These are phyloP conservation scores for Alternaria ventricosa DNA, from an alignment of 2,329 filamentous ascomycete species.

Conservation along the genomic window DNA sequence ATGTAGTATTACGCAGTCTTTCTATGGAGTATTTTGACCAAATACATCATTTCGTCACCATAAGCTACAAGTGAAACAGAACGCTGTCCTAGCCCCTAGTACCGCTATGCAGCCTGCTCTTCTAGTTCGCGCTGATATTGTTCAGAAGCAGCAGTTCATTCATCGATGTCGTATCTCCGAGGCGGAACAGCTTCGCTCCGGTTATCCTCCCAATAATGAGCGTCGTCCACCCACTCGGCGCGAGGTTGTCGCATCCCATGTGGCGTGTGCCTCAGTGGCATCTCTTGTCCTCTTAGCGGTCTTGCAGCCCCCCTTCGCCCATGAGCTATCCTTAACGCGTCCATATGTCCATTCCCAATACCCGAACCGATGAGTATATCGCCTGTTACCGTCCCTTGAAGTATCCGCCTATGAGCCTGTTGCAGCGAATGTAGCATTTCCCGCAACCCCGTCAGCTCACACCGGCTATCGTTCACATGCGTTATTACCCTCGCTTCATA, in stretches of 20 bases:
- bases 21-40: neutral
- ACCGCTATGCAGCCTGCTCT: neutral
- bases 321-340: accelerated
- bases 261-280: neutral
- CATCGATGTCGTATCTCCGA: neutral
- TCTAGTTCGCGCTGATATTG: neutral
- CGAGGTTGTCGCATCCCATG: neutral
- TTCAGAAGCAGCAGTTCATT: neutral
- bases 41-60: neutral
- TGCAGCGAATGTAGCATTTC: neutral
- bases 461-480: neutral
- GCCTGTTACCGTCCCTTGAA: neutral
- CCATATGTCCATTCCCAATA: neutral
- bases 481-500: neutral
- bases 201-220: neutral
- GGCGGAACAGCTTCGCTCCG: neutral
- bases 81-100: neutral
- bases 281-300: neutral
- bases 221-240: neutral
- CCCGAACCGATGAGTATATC: neutral
- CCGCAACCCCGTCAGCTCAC: neutral
- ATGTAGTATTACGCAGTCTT: neutral
- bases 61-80: neutral
- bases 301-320: neutral
- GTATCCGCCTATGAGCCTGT: neutral